A percentile compares a stretch with the other conserved stretches of the same genome.
These are phyloP conservation scores for Musa troglodytarum DNA, from an alignment of 176 grass and related monocot genomes.

Conservation along the genomic window DNA sequence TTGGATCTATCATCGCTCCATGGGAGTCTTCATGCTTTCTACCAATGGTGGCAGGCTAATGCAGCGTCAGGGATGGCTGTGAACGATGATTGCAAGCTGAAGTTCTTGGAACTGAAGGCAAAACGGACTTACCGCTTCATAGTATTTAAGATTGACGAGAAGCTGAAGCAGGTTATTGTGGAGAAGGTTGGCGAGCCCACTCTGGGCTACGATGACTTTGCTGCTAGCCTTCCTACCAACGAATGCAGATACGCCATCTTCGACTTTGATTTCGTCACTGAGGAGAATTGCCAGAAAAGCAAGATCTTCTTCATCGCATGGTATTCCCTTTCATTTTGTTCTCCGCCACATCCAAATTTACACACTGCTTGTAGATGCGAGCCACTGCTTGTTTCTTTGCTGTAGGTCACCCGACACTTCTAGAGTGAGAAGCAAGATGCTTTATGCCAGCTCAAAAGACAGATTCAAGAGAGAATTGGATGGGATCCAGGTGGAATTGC, in stretches of 20 bases:
- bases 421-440: conserved; percentile 85
- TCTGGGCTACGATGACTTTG: conserved; percentile 55
- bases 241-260: conserved; percentile 74
- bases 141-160: conserved; percentile 52
- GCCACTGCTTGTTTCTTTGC: background rate
- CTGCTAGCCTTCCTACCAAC: conserved; percentile 35
- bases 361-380: conserved; percentile 5
- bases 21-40: background rate
- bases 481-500: conserved; percentile 69
- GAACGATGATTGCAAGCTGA: conserved; percentile 63
- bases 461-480: conserved; percentile 45
- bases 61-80: conserved; percentile 58
- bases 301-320: conserved; percentile 84
- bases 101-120: conserved; percentile 67
- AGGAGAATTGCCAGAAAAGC: conserved; percentile 80
- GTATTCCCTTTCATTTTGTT: conserved; percentile 21
- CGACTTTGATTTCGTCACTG: conserved; percentile 67
- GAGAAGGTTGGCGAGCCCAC: conserved; percentile 47
- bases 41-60: conserved; percentile 15
- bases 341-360: background rate
- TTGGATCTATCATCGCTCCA: background rate
- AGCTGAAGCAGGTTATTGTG: conserved; percentile 57
- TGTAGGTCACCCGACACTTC: conserved; percentile 53
- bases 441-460: conserved; percentile 63
- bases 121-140: conserved; percentile 78